phyloP scores from a whole-genome alignment of 2,329 filamentous ascomycete genomes.

The Acrodontium crateriforme region DNA sequence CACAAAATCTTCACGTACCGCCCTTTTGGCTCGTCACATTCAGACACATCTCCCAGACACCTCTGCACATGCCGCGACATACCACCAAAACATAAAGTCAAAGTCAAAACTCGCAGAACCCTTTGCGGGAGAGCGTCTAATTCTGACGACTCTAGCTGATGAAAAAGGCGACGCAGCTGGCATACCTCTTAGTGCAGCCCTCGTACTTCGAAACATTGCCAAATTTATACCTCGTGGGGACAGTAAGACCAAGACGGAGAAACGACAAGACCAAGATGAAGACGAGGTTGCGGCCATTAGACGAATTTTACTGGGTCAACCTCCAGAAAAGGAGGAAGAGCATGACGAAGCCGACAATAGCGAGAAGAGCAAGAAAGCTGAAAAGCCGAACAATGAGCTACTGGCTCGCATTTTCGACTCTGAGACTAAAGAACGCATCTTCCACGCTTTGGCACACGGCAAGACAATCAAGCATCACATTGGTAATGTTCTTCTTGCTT shows the following conservation, averaged over 20 bases:
- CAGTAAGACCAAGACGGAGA: no score
- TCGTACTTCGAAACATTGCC: conserved; percentile 68
- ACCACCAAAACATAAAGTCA: no score
- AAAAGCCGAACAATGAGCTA: neutral
- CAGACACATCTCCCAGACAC: conserved; percentile 51
- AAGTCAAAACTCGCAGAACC: conserved; percentile 14
- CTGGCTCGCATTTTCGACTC: conserved; percentile 8
- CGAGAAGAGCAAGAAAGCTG: neutral
- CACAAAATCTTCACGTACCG: conserved; percentile 8
- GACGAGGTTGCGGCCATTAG: no score
- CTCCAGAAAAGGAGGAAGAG: no score
- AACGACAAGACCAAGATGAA: no score
- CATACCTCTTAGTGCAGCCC: conserved; percentile 61
- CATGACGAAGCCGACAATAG: no score
- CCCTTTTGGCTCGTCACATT: conserved; percentile 38
- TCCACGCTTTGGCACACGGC: conserved; percentile 7
- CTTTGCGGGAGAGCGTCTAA: conserved; percentile 6
- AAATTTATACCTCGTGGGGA: conserved; percentile 31
- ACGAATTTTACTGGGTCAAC: no score
- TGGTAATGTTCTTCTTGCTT: conserved; percentile 3
- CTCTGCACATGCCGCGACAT: conserved; percentile 15
- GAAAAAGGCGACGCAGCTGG: conserved; percentile 51
- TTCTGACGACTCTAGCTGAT: conserved; percentile 34
- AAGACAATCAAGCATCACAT: conserved; percentile 7
- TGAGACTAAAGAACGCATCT: conserved; percentile 7